These are phyloP conservation scores for Pseudodiploospora longispora DNA, from an alignment of 2,329 filamentous ascomycete genomes.

Conservation along the genomic window DNA sequence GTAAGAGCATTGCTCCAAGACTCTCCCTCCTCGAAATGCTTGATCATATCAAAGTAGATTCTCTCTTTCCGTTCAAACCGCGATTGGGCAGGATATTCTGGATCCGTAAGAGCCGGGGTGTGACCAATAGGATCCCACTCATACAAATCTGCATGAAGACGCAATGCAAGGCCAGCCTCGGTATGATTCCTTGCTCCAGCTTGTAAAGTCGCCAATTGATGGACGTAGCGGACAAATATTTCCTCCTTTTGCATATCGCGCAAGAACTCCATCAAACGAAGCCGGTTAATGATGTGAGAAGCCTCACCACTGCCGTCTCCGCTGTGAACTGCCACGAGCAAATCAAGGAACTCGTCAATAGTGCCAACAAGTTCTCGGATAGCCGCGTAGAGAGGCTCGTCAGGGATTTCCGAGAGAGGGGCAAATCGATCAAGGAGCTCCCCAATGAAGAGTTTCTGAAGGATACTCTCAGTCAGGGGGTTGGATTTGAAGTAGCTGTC, in stretches of 20 bases:
- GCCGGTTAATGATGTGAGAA: conserved; percentile 75
- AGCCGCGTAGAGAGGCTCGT: conserved; percentile 68
- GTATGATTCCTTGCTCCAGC: conserved; percentile 67
- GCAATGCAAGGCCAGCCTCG: conserved; percentile 81
- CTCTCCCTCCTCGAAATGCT: conserved; percentile 87
- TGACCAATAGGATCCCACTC: conserved; percentile 73
- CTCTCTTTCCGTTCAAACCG: conserved; percentile 89
- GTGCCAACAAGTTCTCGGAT: conserved; percentile 74
- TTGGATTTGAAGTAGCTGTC: conserved; percentile 87
- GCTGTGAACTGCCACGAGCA: conserved; percentile 82
- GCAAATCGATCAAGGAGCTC: conserved; percentile 79
- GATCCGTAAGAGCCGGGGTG: conserved; percentile 60
- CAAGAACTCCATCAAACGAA: conserved; percentile 91
- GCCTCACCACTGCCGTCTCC: conserved; percentile 66
- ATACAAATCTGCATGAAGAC: conserved; percentile 86
- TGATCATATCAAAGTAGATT: conserved; percentile 91
- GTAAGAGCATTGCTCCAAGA: conserved; percentile 84
- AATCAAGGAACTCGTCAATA: conserved; percentile 82
- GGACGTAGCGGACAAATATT: conserved; percentile 92
- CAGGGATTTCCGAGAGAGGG: conserved; percentile 53
- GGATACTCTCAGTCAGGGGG: conserved; percentile 75
- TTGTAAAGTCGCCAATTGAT: conserved; percentile 78
- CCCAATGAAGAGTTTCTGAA: conserved; percentile 86
- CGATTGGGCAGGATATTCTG: conserved; percentile 72
- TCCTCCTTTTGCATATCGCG: conserved; percentile 96